A percentile compares a stretch with the other conserved stretches of the same genome.
Evolutionary conservation across 73 alveolate genomes (phyloP).

Genomic region (Diophrys appendiculata): DNA sequence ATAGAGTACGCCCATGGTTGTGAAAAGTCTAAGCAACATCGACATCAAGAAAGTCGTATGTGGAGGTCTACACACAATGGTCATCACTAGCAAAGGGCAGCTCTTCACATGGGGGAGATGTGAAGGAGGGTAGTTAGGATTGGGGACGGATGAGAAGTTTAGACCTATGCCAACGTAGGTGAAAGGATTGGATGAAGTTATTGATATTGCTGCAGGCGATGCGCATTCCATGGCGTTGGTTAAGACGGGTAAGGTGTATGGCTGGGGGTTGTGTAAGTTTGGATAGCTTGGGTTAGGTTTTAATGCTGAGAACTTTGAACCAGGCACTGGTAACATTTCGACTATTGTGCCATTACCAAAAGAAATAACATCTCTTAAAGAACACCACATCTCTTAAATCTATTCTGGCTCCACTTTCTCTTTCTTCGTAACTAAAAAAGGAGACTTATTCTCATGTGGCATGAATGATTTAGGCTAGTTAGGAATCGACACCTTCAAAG

Average conservation of each 20-base stretch:
- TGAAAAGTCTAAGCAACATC: too few relatives aligned
- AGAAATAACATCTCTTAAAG: slow-evolving; percentile 54
- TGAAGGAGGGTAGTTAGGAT: slow-evolving; percentile 91
- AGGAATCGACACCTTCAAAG: slow-evolving; percentile 76
- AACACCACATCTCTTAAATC: slow-evolving; percentile 56
- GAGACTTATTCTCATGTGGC: slow-evolving; percentile 91
- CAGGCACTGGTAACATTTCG: slow-evolving; percentile 79
- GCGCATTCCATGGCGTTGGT: slow-evolving; percentile 84
- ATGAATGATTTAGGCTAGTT: slow-evolving; percentile 91
- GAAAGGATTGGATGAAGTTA: slow-evolving; percentile 14
- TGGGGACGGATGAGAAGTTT: slow-evolving; percentile 7
- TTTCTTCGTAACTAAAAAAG: slow-evolving; percentile 74
- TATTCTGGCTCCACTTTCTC: slow-evolving; percentile 84
- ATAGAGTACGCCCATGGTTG: slow-evolving; percentile 29
- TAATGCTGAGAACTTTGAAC: slow-evolving; percentile 88
- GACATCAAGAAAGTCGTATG: slow-evolving; percentile 60
- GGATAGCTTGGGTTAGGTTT: slow-evolving; percentile 80
- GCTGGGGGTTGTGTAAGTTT: slow-evolving; percentile 83
- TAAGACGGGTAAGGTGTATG: slow-evolving; percentile 78
- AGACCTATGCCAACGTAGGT: slow-evolving; percentile 7
- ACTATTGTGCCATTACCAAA: slow-evolving; percentile 77
- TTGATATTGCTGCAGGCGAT: slow-evolving; percentile 86
- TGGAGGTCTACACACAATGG: slow-evolving; percentile 89
- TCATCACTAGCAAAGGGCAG: slow-evolving; percentile 71
- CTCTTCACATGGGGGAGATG: slow-evolving; percentile 89